Conservation (phyloP, 1,284 basidiomycete species). For the Thelephora terrestris region DNA sequence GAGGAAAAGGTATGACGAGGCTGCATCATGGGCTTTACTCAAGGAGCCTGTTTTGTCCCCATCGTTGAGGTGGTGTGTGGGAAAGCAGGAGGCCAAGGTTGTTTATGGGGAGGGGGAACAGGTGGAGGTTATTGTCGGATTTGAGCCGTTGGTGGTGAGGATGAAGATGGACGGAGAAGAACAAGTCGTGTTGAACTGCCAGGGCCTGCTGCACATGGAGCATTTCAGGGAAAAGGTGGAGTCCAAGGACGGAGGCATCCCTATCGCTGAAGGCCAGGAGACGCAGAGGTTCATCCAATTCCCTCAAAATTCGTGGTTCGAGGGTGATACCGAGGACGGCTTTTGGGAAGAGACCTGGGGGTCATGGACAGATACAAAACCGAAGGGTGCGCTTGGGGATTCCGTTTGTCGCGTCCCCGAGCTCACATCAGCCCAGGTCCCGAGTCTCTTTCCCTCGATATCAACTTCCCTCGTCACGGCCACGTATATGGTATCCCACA, state of each 20-base stretch:
- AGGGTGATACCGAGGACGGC: slow-evolving; percentile 72
- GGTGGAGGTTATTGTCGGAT: slow-evolving; percentile 57
- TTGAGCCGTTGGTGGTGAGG: slow-evolving; percentile 65
- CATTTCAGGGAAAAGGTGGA: too few relatives aligned
- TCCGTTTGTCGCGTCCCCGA: slow-evolving; percentile 1
- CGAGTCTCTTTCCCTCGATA: slow-evolving; percentile 87
- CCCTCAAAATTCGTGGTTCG: slow-evolving; percentile 68
- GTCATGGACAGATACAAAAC: slow-evolving; percentile 86
- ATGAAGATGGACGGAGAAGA: slow-evolving; percentile 67
- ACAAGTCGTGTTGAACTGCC: slow-evolving; percentile 85
- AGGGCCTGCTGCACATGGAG: slow-evolving; percentile 93
- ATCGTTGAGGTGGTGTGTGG: slow-evolving; percentile 49
- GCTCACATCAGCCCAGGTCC: slow-evolving; percentile 44
- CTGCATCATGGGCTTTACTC: slow-evolving; percentile 77
- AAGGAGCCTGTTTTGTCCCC: slow-evolving; percentile 53
- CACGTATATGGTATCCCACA: slow-evolving; percentile 95
- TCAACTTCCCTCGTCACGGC: slow-evolving; percentile 85
- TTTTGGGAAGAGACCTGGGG: slow-evolving; percentile 88
- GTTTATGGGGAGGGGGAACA: slow-evolving; percentile 44
- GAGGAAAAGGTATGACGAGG: slow-evolving; percentile 80
- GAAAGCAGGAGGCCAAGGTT: slow-evolving; percentile 50
- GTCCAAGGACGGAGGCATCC: slow-evolving; percentile 27
- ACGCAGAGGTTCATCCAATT: slow-evolving; percentile 48
- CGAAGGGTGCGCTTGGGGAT: slow-evolving; percentile 62
- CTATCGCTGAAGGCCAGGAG: slow-evolving; percentile 27